Percentiles rank a stretch among this genome's conserved stretches.
phyloP scores from a whole-genome alignment of 2,329 filamentous ascomycete genomes.

The Aspergillus eucalypticola region DNA sequence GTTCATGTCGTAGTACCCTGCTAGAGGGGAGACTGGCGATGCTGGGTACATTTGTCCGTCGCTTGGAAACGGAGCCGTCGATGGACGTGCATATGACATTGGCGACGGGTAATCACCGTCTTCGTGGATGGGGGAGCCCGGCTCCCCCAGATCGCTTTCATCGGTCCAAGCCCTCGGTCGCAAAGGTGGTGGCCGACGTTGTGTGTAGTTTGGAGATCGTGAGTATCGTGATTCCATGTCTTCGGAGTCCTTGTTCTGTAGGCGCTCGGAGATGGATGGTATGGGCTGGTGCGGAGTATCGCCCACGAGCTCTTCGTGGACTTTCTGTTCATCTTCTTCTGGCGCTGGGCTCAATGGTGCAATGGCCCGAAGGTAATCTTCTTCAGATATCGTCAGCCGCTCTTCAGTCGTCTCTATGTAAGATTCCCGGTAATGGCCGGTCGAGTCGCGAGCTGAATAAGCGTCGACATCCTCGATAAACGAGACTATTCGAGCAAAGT shows the following conservation, averaged over 20 bases:
- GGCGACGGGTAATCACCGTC: constrained; percentile 3
- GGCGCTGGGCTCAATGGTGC: neutral
- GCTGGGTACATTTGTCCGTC: neutral
- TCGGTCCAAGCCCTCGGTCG: constrained; percentile 21
- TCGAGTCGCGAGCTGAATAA: constrained; percentile 22
- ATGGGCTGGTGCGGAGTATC: constrained; percentile 25
- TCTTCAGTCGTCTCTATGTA: constrained; percentile 15
- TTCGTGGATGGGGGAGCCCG: constrained; percentile 27
- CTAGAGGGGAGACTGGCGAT: neutral
- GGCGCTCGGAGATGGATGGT: constrained; percentile 29
- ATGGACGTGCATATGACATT: neutral
- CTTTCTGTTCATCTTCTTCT: constrained; percentile 17
- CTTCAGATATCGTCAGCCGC: constrained; percentile 15
- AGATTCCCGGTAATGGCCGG: constrained; percentile 27
- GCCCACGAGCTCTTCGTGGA: constrained; percentile 24
- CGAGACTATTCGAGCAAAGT: constrained; percentile 38
- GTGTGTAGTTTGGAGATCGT: constrained; percentile 15
- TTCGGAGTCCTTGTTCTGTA: constrained; percentile 21
- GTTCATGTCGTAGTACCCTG: constrained; percentile 5
- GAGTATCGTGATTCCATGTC: constrained; percentile 9
- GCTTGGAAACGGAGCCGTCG: neutral
- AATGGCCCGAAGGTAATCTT: constrained; percentile 13
- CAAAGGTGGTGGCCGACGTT: constrained; percentile 18
- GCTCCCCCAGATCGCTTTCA: constrained; percentile 34
- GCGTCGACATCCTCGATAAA: constrained; percentile 38